These are phyloP conservation scores for Phialemoniopsis sp. DNA, from an alignment of 2,329 filamentous ascomycete species.

Conservation along the genomic window DNA sequence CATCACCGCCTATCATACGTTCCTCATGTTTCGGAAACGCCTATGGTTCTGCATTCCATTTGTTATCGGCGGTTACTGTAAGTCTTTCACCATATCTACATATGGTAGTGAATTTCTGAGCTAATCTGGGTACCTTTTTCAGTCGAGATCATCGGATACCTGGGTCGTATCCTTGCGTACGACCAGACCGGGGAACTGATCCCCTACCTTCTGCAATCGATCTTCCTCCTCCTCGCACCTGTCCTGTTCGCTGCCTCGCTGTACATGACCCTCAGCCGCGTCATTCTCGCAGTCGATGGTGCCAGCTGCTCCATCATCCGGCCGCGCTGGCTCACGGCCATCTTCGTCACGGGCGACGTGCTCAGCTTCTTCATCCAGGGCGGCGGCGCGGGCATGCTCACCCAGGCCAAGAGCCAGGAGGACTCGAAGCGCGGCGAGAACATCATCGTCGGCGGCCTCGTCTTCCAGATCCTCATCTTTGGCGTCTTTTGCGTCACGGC, in stretches of 20 bases:
- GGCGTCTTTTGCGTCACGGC: slow-evolving; percentile 44
- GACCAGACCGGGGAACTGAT: slow-evolving; percentile 25
- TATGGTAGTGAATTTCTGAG: too few species aligned
- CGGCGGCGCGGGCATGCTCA: slow-evolving; percentile 20
- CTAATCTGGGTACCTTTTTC: neutral
- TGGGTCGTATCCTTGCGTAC: slow-evolving; percentile 17
- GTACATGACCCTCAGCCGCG: slow-evolving; percentile 38
- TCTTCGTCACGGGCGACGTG: slow-evolving; percentile 25
- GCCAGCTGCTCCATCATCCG: slow-evolving; percentile 14
- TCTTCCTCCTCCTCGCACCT: slow-evolving; percentile 34
- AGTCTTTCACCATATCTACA: neutral
- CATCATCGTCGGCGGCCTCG: slow-evolving; percentile 47
- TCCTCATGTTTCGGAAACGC: neutral
- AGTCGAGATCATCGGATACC: slow-evolving; percentile 9
- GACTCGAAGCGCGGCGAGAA: slow-evolving; percentile 30
- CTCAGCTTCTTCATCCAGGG: slow-evolving; percentile 22
- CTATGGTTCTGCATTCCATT: slow-evolving; percentile 6
- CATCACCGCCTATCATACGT: neutral
- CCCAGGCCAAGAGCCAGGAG: slow-evolving; percentile 14
- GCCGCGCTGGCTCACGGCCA: slow-evolving; percentile 18
- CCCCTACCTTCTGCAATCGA: slow-evolving; percentile 34
- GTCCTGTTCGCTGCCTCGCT: slow-evolving; percentile 39
- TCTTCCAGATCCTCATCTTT: slow-evolving; percentile 53
- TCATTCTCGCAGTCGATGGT: slow-evolving; percentile 23
- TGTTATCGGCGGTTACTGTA: slow-evolving; percentile 4